Evolutionary conservation across 2,329 filamentous ascomycete species (phyloP).

Genomic region (Epichloe bromicola): DNA sequence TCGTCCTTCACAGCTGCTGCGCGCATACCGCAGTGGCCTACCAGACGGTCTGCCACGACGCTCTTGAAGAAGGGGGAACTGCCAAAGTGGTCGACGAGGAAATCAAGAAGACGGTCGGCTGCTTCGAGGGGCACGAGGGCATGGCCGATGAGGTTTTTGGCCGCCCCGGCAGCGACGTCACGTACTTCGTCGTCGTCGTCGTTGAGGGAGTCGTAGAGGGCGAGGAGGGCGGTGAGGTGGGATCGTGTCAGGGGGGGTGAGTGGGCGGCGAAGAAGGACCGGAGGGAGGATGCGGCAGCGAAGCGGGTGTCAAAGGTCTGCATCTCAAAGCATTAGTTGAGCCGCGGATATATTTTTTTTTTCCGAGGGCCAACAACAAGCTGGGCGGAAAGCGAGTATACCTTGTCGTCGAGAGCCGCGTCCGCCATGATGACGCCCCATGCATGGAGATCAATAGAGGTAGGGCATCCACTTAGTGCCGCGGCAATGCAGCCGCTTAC

Average conservation of each 20-base stretch:
- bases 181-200: conserved; percentile 91
- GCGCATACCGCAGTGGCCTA: conserved; percentile 12
- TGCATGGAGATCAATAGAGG: conserved; percentile 13
- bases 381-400: conserved; percentile 11
- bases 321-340: not conserved
- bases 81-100: conserved; percentile 26
- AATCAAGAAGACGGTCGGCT: conserved; percentile 29
- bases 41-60: conserved; percentile 30
- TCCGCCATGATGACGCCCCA: conserved; percentile 40
- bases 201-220: conserved; percentile 63
- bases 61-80: conserved; percentile 23
- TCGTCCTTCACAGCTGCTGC: not conserved
- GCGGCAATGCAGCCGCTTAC: conserved; percentile 32
- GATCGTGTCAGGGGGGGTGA: conserved; percentile 12
- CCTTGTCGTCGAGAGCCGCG: conserved; percentile 35
- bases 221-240: conserved; percentile 45
- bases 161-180: conserved; percentile 43
- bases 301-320: conserved; percentile 53
- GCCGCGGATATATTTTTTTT: accelerated
- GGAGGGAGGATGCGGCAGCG: conserved; percentile 43
- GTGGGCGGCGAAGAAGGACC: conserved; percentile 30
- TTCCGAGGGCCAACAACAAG: too few species aligned
- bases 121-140: conserved; percentile 35
- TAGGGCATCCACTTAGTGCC: conserved; percentile 13
- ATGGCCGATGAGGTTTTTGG: conserved; percentile 31